A percentile compares a stretch with the other conserved stretches of the same genome.
phyloP scores from a whole-genome alignment of 2,329 filamentous ascomycete species.

The Byssothecium circinans region DNA sequence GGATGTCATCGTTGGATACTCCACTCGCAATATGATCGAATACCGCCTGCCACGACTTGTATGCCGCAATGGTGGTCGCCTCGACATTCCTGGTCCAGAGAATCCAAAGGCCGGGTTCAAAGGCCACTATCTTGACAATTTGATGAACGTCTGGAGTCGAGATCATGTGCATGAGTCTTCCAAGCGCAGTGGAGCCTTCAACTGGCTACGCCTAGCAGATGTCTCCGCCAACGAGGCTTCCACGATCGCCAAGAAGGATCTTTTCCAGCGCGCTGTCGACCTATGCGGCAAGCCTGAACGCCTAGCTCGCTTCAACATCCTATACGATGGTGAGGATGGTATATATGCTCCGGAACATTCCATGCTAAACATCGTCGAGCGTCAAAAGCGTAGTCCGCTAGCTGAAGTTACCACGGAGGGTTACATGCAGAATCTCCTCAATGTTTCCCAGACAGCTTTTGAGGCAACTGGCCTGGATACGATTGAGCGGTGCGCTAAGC shows the following conservation, averaged over 20 bases:
- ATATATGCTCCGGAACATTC: conserved; percentile 73
- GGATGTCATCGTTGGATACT: conserved; percentile 80
- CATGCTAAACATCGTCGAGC: conserved; percentile 77
- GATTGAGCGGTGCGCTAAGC: conserved; percentile 79
- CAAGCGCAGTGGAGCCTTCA: conserved; percentile 69
- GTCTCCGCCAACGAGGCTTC: conserved; percentile 73
- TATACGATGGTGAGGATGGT: conserved; percentile 68
- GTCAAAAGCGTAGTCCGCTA: conserved; percentile 66
- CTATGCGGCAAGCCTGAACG: conserved; percentile 56
- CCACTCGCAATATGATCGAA: conserved; percentile 81
- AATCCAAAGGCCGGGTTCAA: conserved; percentile 80
- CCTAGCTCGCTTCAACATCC: conserved; percentile 66
- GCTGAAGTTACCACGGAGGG: conserved; percentile 73
- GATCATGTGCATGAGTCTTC: conserved; percentile 71
- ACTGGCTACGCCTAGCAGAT: conserved; percentile 87
- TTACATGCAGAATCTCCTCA: conserved; percentile 73
- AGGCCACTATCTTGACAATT: conserved; percentile 71
- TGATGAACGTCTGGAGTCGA: conserved; percentile 89
- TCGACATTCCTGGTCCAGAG: conserved; percentile 71
- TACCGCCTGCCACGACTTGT: conserved; percentile 80
- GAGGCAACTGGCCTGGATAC: conserved; percentile 70
- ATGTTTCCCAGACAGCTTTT: conserved; percentile 69
- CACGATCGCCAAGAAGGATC: conserved; percentile 65
- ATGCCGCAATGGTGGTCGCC: conserved; percentile 76
- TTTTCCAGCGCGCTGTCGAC: conserved; percentile 74